Base-by-base conservation (phyloP, 2,329 filamentous ascomycete genomes). In the Aureobasidium sp. region DNA sequence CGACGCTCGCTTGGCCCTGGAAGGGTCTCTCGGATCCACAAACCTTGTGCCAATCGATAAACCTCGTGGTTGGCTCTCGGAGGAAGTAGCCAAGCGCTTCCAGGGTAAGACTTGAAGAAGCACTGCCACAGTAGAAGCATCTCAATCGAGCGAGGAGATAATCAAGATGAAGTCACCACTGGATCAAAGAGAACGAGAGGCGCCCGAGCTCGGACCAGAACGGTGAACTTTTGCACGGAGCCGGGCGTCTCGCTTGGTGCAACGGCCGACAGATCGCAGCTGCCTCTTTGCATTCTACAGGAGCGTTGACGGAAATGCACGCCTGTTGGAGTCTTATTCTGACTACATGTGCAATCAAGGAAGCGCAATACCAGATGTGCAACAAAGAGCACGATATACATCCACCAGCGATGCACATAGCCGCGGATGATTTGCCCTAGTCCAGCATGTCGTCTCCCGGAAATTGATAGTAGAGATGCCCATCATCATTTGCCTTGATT, bases 361-460 rank as follows among this genome's bases (percentile, higher is more conserved):
- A 7, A 29, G 15, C 35, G 13, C 9, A n/a, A 19, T 15, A 1
- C 3, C 4, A 13, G 27, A 21, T 13, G 10, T 46, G 23, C 15
- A 29, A 27, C 15, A 11, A 21, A 21, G 9, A 21, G n/a, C n/a
- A 8, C n/a, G 8, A 33, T 19, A 17, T 19, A 1, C n/a, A 33
- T 1, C 10, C 9, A 9, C 47, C 29, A 15, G 31, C 11, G 31
- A 53, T 35, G 13, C 27, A 47, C 38, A 58, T 58, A 49, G 55
- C 43, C 49, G 55, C 55, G 43, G 55, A 49, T 58, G 55, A 58
- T 49, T 49, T 49, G 23, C 55, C 38, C 40, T 46, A 37, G 40
- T 2, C 27, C 13, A 33, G 53, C 9, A 35, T 27, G 29, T 25
- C 7, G 31, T 40, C 31, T 38, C n/a, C 33, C 37, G 33, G 43